Evolutionary conservation across 768 basidiomycete species (phyloP).

Genomic region (Hygrophorus russula): DNA sequence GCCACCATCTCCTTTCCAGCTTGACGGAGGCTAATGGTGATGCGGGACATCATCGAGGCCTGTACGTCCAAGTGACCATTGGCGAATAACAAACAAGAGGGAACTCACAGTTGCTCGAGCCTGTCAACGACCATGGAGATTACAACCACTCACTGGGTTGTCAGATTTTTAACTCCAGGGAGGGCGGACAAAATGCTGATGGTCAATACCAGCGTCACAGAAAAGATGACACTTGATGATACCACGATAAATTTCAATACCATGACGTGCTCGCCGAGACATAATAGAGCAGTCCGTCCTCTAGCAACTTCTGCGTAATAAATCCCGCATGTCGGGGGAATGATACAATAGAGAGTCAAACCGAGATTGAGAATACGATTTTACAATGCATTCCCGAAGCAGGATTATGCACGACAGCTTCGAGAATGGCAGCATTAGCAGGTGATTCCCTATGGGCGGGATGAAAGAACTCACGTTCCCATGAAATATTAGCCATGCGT

Average conservation of each 20-base stretch:
- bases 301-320: slow-evolving; percentile 28
- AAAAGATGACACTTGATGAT: slow-evolving; percentile 28
- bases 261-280: not conserved
- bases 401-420: slow-evolving; percentile 32
- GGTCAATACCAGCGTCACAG: slow-evolving; percentile 30
- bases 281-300: slow-evolving; percentile 36
- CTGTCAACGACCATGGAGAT: slow-evolving; percentile 13
- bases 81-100: not conserved
- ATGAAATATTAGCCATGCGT: slow-evolving; percentile 41
- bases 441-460: slow-evolving; percentile 1
- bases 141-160: slow-evolving; percentile 30
- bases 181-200: slow-evolving; percentile 35
- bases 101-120: slow-evolving; percentile 28
- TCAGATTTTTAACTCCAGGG: slow-evolving; percentile 33
- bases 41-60: slow-evolving; percentile 61
- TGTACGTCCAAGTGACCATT: slow-evolving; percentile 11
- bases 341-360: slow-evolving; percentile 26
- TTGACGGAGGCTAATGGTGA: slow-evolving; percentile 50
- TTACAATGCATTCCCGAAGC: slow-evolving; percentile 25
- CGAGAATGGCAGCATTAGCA: not conserved
- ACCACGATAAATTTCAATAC: not conserved
- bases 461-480: slow-evolving; percentile 31
- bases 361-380: slow-evolving; percentile 17
- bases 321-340: slow-evolving; percentile 25
- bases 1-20: slow-evolving; percentile 53